Base-by-base conservation (phyloP, 768 basidiomycete genomes). In the Mycena polygramma region DNA sequence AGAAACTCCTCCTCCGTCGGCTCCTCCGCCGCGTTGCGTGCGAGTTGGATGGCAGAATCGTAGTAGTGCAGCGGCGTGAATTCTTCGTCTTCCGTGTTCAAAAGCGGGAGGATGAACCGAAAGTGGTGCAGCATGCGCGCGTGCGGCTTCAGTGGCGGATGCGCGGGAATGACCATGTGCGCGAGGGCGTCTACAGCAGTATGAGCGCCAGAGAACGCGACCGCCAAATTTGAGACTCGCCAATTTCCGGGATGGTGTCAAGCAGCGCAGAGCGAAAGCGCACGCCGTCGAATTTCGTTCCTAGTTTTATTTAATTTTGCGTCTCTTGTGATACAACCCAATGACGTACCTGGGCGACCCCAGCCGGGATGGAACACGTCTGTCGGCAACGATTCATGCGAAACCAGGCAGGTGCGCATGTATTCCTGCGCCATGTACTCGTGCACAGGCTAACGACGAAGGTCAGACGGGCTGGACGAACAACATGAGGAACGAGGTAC, bases 51-150 rank as follows among this genome's bases (percentile, higher is more conserved):
- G 0, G 88, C 91, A 57, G 92, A 89, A 75, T 94, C 93, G 75
- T 92, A 94, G 74, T 91, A 91, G 78, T 94, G 91, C 64, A 94
- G 78, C 0, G 88, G 83, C 17, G 92, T 88, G 55, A 92, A 79
- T n/a, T 90, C 90, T 53, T 90, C 86, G 36, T 89, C 89, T 69
- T 92, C 89, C 66, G 77, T 82, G 49, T 79, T 83, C 65, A 84
- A 89, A 66, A 95, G 83, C 0, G 92, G 92, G 4, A 87, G 79
- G 43, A 95, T 86, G 80, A 92, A 93, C 51, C 93, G 90, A 76
- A 94, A 92, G 77, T 94, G 93, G 78, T 93, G 90, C 57, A 92
- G 83, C 91, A 94, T 91, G 72, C 93, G 90, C 6, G 86, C 85
- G 77, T 93, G 90, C 3, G 93, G 92, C 72, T 91, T 91, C 74